Evolutionary conservation across 306 rosid species (phyloP).

Genomic region (Rosa persica): DNA sequence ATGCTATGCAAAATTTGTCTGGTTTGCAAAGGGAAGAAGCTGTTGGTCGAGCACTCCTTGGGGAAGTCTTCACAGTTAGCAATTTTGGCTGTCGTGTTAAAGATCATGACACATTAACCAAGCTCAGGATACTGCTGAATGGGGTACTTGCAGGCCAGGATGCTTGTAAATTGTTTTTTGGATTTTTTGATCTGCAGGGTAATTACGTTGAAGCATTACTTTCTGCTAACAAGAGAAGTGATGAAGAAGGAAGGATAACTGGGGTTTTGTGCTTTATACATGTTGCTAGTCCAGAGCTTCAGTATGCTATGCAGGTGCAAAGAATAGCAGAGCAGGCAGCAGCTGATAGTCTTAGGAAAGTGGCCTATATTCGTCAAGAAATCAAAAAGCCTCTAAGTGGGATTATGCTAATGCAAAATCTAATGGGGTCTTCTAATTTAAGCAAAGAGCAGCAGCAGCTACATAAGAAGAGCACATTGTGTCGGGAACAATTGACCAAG

Average conservation of each 20-base stretch:
- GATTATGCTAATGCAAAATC: constrained; percentile 36
- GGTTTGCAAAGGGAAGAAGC: constrained; percentile 45
- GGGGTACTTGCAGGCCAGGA: constrained; percentile 34
- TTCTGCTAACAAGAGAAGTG: constrained; percentile 34
- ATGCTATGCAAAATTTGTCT: constrained; percentile 44
- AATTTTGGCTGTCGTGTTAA: constrained; percentile 40
- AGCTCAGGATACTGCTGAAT: constrained; percentile 37
- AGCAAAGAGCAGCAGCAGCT: constrained; percentile 37
- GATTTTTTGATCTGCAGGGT: constrained; percentile 35
- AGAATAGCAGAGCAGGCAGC: constrained; percentile 41
- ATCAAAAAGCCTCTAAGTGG: constrained; percentile 36
- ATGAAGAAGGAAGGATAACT: constrained; percentile 34
- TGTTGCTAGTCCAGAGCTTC: constrained; percentile 43
- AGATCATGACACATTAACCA: constrained; percentile 40
- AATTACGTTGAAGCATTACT: constrained; percentile 40
- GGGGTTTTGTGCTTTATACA: constrained; percentile 48
- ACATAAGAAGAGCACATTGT: constrained; percentile 30
- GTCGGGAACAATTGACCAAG: constrained; percentile 41
- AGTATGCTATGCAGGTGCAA: constrained; percentile 43
- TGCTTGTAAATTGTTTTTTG: constrained; percentile 35
- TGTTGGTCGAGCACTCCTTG: constrained; percentile 35
- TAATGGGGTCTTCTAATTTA: constrained; percentile 40
- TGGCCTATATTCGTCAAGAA: constrained; percentile 41
- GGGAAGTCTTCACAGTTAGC: constrained; percentile 42
- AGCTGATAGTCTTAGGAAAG: constrained; percentile 38